phyloP scores from a whole-genome alignment of 1,139 yeast genomes.

The Spathaspora sp. region DNA sequence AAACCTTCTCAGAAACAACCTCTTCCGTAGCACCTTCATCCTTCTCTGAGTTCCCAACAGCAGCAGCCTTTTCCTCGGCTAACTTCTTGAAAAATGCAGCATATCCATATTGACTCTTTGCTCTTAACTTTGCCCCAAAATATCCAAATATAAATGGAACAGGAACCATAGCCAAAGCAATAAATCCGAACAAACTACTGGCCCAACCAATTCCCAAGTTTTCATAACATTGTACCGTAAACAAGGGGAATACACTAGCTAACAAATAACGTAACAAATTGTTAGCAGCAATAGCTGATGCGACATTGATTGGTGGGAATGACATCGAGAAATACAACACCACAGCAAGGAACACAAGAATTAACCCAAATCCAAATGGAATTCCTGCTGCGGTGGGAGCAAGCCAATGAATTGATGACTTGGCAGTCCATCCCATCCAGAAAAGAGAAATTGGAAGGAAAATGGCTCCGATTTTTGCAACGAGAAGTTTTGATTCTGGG shows the following conservation, averaged over 20 bases:
- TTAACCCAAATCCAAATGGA: conserved; percentile 74
- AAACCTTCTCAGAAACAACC: conserved; percentile 12
- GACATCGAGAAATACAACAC: conserved; percentile 70
- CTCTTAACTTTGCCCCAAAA: conserved; percentile 58
- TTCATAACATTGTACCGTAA: conserved; percentile 45
- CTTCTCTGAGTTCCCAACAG: conserved; percentile 8
- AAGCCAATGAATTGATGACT: conserved; percentile 65
- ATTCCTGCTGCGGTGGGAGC: conserved; percentile 74
- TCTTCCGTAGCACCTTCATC: conserved; percentile 2
- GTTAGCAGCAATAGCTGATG: conserved; percentile 80
- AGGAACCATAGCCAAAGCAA: conserved; percentile 34
- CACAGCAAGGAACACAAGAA: conserved; percentile 70
- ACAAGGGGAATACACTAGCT: conserved; percentile 58
- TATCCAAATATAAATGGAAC: conserved; percentile 48
- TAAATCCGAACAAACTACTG: conserved; percentile 35
- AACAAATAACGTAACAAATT: conserved; percentile 65
- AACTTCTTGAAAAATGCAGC: conserved; percentile 43
- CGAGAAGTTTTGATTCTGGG: conserved; percentile 38
- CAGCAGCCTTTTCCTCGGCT: conserved; percentile 24
- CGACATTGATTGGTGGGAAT: conserved; percentile 72
- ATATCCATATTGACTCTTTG: conserved; percentile 57
- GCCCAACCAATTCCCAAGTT: conserved; percentile 41
- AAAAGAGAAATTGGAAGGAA: conserved; percentile 68
- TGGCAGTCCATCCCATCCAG: conserved; percentile 83
- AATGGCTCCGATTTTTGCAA: conserved; percentile 60